A percentile compares a stretch with the other conserved stretches of the same genome.
Conservation (phyloP, 371 early-diverging fungal genomes). For the Mortierella sp. region DNA sequence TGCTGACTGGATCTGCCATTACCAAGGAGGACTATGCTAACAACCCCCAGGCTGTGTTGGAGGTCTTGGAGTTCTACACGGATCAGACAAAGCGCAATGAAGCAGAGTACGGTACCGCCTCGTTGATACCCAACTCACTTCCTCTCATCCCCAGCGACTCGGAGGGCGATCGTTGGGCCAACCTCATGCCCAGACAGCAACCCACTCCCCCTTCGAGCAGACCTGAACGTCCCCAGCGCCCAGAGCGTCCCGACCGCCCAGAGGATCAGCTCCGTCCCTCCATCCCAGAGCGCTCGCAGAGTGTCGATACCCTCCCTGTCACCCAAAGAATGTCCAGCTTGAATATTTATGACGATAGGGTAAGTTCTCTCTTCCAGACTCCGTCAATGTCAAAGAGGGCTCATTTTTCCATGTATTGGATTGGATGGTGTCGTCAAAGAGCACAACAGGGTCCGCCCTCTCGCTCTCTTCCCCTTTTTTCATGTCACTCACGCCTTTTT, state of each 20-base stretch:
- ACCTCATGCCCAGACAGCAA: slow-evolving; percentile 50
- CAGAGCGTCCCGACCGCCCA: slow-evolving; percentile 39
- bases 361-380: slow-evolving; percentile 21
- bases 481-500: background rate
- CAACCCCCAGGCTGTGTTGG: slow-evolving; percentile 97
- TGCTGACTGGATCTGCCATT: slow-evolving; percentile 92
- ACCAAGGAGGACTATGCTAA: slow-evolving; percentile 96
- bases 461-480: background rate
- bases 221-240: slow-evolving; percentile 51
- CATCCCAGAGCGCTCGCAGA: slow-evolving; percentile 39
- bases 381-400: slow-evolving; percentile 21
- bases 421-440: slow-evolving; percentile 11
- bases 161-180: slow-evolving; percentile 54
- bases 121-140: slow-evolving; percentile 34
- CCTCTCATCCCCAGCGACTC: slow-evolving; percentile 35
- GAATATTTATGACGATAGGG: slow-evolving; percentile 48
- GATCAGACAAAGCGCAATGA: slow-evolving; percentile 76
- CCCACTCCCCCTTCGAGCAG: slow-evolving; percentile 41
- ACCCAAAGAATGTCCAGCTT: slow-evolving; percentile 56
- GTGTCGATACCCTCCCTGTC: slow-evolving; percentile 37
- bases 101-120: slow-evolving; percentile 62
- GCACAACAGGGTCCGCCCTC: slow-evolving; percentile 9
- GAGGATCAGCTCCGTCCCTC: slow-evolving; percentile 48
- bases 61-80: slow-evolving; percentile 97
- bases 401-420: slow-evolving; percentile 2